Evolutionary conservation across 805 yeast species (phyloP).

Genomic region (Spathaspora passalidarum): DNA sequence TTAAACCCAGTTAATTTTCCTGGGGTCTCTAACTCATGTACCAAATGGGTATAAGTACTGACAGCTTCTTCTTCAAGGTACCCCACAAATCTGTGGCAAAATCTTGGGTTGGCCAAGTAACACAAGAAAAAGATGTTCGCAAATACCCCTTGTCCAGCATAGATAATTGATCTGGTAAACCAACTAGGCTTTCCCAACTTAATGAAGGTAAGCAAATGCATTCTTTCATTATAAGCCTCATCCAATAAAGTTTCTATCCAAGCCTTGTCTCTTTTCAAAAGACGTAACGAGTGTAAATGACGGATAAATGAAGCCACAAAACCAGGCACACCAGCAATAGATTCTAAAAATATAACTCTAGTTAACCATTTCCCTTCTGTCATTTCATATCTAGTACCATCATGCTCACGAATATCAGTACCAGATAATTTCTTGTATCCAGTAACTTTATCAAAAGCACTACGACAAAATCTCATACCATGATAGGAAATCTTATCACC

Average conservation of each 20-base stretch:
- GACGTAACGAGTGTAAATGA: slow-evolving; percentile 61
- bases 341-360: slow-evolving; percentile 60
- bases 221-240: slow-evolving; percentile 76
- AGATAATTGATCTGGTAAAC: slow-evolving; percentile 52
- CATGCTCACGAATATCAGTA: slow-evolving; percentile 23
- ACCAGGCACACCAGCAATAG: slow-evolving; percentile 80
- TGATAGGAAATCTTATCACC: slow-evolving; percentile 53
- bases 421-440: slow-evolving; percentile 60
- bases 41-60: slow-evolving; percentile 57
- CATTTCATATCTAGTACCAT: slow-evolving; percentile 49
- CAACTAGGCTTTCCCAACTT: slow-evolving; percentile 61
- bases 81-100: slow-evolving; percentile 75
- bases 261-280: slow-evolving; percentile 64
- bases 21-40: slow-evolving; percentile 50
- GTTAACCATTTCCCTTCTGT: slow-evolving; percentile 64
- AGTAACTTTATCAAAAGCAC: slow-evolving; percentile 57
- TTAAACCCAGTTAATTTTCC: slow-evolving; percentile 51
- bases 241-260: slow-evolving; percentile 73
- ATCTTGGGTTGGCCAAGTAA: slow-evolving; percentile 56
- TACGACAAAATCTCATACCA: slow-evolving; percentile 44
- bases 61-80: slow-evolving; percentile 79
- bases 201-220: slow-evolving; percentile 70
- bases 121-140: slow-evolving; percentile 60
- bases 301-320: slow-evolving; percentile 71
- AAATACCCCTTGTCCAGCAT: slow-evolving; percentile 69